Evolutionary conservation across 2,329 filamentous ascomycete genomes (phyloP), one percentile per base, ranked within the genome.

Genomic region (Cordyceps fumosorosea): DNA sequence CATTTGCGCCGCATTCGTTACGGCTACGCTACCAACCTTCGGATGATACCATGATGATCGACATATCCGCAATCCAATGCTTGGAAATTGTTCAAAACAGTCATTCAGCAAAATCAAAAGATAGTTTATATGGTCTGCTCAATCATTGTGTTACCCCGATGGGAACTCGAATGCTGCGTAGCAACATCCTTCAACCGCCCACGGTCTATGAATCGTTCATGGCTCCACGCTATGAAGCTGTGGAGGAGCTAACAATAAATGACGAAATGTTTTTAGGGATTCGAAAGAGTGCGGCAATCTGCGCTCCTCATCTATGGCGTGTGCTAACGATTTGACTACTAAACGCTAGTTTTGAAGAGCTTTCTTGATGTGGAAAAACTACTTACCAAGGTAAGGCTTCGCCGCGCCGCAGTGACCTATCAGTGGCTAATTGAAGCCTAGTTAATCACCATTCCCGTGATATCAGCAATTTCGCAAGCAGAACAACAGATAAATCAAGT

Each of bases 11-110:
- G n/a, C 88, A 95, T 71, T 93, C 93, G 22, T 82, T 98, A 37
- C 86, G 91, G 3, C 89, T 98, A 69, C 88, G 86, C 65, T 97
- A 96, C 67, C 88, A 93, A 69, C 89, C 92, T 1, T 92, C 91
- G 0, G 90, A 96, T 70, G 90, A 93, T 26, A 90, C 91, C 0
- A 96, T 98, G 93, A 91, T 96, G 84, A 96, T 98, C 67, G 93
- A 97, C 69, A 81, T 95, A 2, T 89, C 91, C 0, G 96, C 93
- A 0, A 91, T 97, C 32, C 83, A 88, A 44, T 91, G 91, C 0
- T 79, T 99, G 3, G 95, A 99, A 72, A 81, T 99, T 6, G 89
- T 98, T 29, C 91, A 96, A 69, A 99, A 97, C 66, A 71, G 93
- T 0, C 87, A 90, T 14, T 87, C 89, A 67, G 70, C 86, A 0